Evolutionary conservation across 108 stramenopile genomes (phyloP).

Genomic region (Poteriospumella lacustris): DNA sequence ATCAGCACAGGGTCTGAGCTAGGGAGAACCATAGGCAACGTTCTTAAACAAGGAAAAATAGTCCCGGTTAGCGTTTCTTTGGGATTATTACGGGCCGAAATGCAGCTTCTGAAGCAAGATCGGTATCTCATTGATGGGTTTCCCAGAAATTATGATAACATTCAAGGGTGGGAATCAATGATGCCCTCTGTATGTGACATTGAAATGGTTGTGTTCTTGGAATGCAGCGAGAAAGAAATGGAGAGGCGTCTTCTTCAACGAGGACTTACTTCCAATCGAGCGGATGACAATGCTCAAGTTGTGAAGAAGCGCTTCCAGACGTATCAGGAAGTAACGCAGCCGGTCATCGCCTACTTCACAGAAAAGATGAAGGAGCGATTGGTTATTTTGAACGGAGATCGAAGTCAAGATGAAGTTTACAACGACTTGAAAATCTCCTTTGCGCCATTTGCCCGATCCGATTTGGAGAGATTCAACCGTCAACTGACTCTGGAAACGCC

Average conservation of each 20-base stretch:
- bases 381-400: neutral
- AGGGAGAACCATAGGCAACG: slow-evolving; percentile 44
- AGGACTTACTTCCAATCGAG: neutral
- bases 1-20: slow-evolving; percentile 38
- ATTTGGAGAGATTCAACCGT: no score
- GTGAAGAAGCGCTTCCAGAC: slow-evolving; percentile 18
- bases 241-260: slow-evolving; percentile 1
- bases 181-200: slow-evolving; percentile 26
- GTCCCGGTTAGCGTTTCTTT: slow-evolving; percentile 48
- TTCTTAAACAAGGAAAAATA: slow-evolving; percentile 44
- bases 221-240: slow-evolving; percentile 12
- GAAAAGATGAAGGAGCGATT: neutral
- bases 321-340: neutral
- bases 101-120: slow-evolving; percentile 16
- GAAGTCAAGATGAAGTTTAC: neutral
- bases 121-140: slow-evolving; percentile 58
- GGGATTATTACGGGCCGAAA: slow-evolving; percentile 40
- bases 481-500: no score
- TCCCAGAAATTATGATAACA: slow-evolving; percentile 53
- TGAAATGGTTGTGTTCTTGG: slow-evolving; percentile 3
- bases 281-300: slow-evolving; percentile 21
- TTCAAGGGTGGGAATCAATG: slow-evolving; percentile 44
- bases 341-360: neutral
- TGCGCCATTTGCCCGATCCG: neutral
- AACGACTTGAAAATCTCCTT: neutral